A percentile compares a stretch with the other conserved stretches of the same genome.
These are phyloP conservation scores for Phytophthora rubi DNA, from an alignment of 352 stramenopile genomes.

Conservation along the genomic window DNA sequence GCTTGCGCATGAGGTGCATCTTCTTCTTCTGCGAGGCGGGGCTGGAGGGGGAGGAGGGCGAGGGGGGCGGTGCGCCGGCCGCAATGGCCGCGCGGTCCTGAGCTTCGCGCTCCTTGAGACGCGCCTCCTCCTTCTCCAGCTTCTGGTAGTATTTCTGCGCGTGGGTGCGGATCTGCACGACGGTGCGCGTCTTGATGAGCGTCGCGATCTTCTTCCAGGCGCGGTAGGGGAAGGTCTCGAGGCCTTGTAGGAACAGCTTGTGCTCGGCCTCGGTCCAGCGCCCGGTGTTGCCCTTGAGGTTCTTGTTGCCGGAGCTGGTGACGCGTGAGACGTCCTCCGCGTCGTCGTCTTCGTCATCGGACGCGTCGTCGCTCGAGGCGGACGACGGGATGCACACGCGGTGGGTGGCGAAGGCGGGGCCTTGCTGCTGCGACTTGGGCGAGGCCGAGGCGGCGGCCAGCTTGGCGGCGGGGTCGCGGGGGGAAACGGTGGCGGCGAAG, in stretches of 20 bases:
- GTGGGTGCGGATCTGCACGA: constrained; percentile 90
- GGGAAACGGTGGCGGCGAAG: constrained; percentile 51
- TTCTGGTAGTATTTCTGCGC: constrained; percentile 93
- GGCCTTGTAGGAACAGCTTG: constrained; percentile 88
- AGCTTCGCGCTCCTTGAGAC: constrained; percentile 73
- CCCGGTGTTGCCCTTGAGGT: constrained; percentile 77
- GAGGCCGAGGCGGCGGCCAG: constrained; percentile 32
- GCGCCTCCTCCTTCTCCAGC: constrained; percentile 86
- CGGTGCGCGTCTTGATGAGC: constrained; percentile 94
- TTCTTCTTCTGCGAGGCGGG: constrained; percentile 54
- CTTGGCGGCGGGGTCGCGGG: constrained; percentile 61
- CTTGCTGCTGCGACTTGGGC: constrained; percentile 5
- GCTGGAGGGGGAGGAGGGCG: constrained; percentile 19
- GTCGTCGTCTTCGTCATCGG: constrained; percentile 46
- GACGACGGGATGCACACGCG: constrained; percentile 36
- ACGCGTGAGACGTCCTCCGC: constrained; percentile 20
- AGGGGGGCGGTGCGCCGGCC: constrained; percentile 3
- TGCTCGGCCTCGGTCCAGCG: constrained; percentile 89
- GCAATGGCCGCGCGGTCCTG: constrained; percentile 39
- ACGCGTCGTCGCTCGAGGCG: constrained; percentile 36
- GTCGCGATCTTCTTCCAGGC: constrained; percentile 94
- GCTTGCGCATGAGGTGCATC: constrained; percentile 69
- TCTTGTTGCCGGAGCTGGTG: constrained; percentile 25
- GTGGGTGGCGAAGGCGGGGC: constrained; percentile 31
- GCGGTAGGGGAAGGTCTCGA: constrained; percentile 86